Evolutionary conservation across 805 yeast species (phyloP), one percentile per base, ranked within the genome.

Genomic region (Ogataea salicorniae): DNA sequence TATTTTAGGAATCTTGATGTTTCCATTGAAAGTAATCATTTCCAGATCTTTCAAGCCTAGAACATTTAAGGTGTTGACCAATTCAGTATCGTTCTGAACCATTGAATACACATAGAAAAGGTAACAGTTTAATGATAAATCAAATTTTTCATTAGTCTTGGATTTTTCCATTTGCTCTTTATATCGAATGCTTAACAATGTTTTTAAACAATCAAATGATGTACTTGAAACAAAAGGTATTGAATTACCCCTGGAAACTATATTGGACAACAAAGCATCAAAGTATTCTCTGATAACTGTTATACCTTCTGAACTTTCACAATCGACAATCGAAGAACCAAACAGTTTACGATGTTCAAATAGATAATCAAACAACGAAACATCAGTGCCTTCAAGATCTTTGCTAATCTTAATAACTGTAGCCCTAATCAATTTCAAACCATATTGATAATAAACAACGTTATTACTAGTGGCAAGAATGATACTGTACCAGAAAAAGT

Each of bases 231-330:
- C 70, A 47, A 77, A 80, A 7, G 88, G 80, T 8, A 79, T 64
- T 35, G 77, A 74, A 37, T 84, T 62, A 0, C 91, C 92, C 57
- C 76, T 81, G 4, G 77, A 68, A 17, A 79, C 63, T 18, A 76
- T 57, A 39, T 70, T 68, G 31, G 79, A 61, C 34, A 84, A 59
- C 17, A 79, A 69, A 29, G 73, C 70, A 47, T 83, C 80, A 53
- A 83, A 74, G 56, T 77, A 81, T 2, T 67, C 67, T 33, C 60
- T 61, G 0, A 69, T 67, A 47, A 82, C 62, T 9, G 54, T 54
- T 7, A 78, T 57, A 3, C 66, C 70, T 48, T 69, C 70, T 13
- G 63, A 18, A 0, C 53, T 47, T 54, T 84, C 91, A 50, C 74
- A 64, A 5, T 67, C 63, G 1, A 58, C 55, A 5, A 83, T 50